Evolutionary conservation across 768 basidiomycete species (phyloP), one percentile per base, ranked within the genome.

Genomic region (Xerocomellus amylosporus): DNA sequence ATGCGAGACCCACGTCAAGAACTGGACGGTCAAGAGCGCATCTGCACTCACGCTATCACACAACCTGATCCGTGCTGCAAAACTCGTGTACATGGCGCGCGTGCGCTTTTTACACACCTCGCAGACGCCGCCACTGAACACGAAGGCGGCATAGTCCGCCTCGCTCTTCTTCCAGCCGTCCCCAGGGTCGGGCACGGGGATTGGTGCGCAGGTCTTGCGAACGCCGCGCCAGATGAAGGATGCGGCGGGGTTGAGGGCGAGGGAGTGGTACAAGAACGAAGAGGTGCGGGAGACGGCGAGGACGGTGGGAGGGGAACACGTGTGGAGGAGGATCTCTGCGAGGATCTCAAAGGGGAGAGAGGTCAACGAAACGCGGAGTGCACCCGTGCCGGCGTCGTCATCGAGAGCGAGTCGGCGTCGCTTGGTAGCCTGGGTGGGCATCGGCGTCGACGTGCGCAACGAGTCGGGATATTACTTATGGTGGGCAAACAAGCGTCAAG

Each of bases 291-390:
- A 75, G 6, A 87, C 69, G 2, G 86, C 76, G 36, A 88, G 75
- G 13, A 87, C 71, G 55, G 84, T 81, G 46, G 74, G 73, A 2
- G 84, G 77, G 0, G 83, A 86, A 5, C 68, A 55, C 0, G 80
- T 79, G 46, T 72, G 70, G 8, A 80, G 65, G 19, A 88, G 76
- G 45, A 88, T 78, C 60, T 87, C 86, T 4, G 82, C 79, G 7
- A 88, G 64, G 14, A 90, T 72, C 60, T 90, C 88, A 38, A 85
- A 64, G 12, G 88, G 87, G 5, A 88, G 65, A 2, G 14, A 44
- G 12, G 68, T 58, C 20, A 70, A 40, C 3, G 53, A 50, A 33
- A 34, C 10, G 34, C 44, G 28, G 26, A 1, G 47, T 10, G 48
- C 2, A 1, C 26, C 43, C 15, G 24, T n/a, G n/a, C n/a, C n/a